Percentiles rank a stretch among this genome's conserved stretches.
Conservation (phyloP, 345 rosid genomes). For the Dovyalis caffra region DNA sequence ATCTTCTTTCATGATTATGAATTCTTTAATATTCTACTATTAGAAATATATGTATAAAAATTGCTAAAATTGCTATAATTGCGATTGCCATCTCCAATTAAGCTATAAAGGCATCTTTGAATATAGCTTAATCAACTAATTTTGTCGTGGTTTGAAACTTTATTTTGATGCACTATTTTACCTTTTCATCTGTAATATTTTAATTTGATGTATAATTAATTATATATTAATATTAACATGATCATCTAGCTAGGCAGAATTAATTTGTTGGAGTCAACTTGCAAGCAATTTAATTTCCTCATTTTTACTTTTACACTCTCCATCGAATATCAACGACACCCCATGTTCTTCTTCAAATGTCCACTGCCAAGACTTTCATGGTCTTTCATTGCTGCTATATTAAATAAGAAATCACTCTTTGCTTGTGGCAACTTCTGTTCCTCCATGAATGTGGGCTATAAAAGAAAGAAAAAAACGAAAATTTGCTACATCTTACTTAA, state of each 20-base stretch:
- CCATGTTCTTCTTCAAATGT: constrained; percentile 7
- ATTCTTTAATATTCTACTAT: too few species aligned
- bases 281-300: not conserved
- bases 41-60: not conserved
- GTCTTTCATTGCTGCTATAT: constrained; percentile 24
- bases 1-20: too few species aligned
- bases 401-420: not conserved
- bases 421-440: not conserved
- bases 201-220: too few species aligned
- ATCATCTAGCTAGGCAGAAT: not conserved
- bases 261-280: not conserved
- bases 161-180: not conserved
- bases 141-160: not conserved
- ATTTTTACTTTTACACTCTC: not conserved
- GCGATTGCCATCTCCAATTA: not conserved
- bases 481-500: too few species aligned
- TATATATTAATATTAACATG: not conserved
- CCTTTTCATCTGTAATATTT: too few species aligned
- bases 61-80: too few species aligned
- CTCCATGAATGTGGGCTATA: not conserved
- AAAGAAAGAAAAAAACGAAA: too few species aligned
- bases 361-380: constrained; percentile 6
- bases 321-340: constrained; percentile 13
- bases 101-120: not conserved
- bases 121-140: not conserved